Percentiles rank a stretch among this genome's conserved stretches.
phyloP scores from a whole-genome alignment of 495 filamentous ascomycete genomes.

The Penicillium bialowiezense region DNA sequence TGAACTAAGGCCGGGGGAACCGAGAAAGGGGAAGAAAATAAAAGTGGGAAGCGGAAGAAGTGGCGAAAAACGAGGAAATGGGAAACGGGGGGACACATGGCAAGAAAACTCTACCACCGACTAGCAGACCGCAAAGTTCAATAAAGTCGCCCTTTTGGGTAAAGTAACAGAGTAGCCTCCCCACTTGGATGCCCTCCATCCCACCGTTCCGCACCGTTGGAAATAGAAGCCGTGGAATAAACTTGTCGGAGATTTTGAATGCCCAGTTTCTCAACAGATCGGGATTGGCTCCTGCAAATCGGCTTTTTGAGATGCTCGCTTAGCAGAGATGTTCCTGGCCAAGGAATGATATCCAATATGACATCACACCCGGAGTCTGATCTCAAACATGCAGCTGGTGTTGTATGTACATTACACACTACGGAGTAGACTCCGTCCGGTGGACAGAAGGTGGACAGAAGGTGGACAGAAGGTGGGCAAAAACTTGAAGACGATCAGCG shows the following conservation, averaged over 20 bases:
- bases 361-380: too few relatives aligned
- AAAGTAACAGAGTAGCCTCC: slow-evolving; percentile 7
- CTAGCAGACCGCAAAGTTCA: slow-evolving; percentile 25
- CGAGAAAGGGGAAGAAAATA: slow-evolving; percentile 5
- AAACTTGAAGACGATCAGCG: too few relatives aligned
- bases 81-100: slow-evolving; percentile 12
- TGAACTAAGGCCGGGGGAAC: slow-evolving; percentile 7
- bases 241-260: slow-evolving; percentile 10
- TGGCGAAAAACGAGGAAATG: slow-evolving; percentile 1
- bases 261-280: slow-evolving; percentile 3
- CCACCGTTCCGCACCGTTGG: slow-evolving; percentile 30
- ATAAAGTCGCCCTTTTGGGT: slow-evolving; percentile 18
- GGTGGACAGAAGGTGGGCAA: too few relatives aligned
- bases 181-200: slow-evolving; percentile 15
- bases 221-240: slow-evolving; percentile 9
- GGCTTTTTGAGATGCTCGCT: neutral
- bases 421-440: too few relatives aligned
- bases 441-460: too few relatives aligned
- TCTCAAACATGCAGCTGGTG: too few relatives aligned
- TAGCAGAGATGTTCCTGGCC: neutral
- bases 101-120: slow-evolving; percentile 13
- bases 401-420: too few relatives aligned
- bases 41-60: neutral
- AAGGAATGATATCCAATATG: neutral
- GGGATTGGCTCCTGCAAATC: slow-evolving; percentile 1